Conservation (phyloP, 1,139 yeast species). For the Hemisphaericaspora xylanilytica region DNA sequence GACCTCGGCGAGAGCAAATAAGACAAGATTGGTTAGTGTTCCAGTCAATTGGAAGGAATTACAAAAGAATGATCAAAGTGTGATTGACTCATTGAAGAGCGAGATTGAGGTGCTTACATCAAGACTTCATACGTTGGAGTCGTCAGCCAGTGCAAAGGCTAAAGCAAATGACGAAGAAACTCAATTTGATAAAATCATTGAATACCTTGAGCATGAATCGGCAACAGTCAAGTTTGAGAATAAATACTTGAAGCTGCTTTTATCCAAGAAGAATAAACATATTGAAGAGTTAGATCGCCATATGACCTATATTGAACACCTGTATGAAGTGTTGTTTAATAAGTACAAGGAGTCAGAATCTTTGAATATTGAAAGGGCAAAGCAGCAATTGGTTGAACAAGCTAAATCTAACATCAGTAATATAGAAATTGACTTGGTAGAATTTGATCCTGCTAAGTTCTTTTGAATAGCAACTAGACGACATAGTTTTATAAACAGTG, state of each 20-base stretch:
- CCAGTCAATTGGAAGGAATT: constrained; percentile 35
- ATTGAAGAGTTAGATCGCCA: constrained; percentile 28
- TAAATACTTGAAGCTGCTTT: constrained; percentile 24
- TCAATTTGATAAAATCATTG: constrained; percentile 26
- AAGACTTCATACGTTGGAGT: constrained; percentile 18
- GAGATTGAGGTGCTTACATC: constrained; percentile 33
- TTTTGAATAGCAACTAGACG: constrained; percentile 3
- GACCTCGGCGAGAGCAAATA: constrained; percentile 54
- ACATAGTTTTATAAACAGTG: background rate
- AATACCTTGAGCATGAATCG: constrained; percentile 33
- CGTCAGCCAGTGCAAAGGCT: constrained; percentile 1
- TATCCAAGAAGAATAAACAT: constrained; percentile 21
- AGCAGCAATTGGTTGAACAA: constrained; percentile 6
- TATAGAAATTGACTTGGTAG: constrained; percentile 8
- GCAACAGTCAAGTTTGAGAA: constrained; percentile 34
- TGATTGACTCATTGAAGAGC: constrained; percentile 29
- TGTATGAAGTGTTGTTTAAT: constrained; percentile 14
- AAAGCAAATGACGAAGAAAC: constrained; percentile 1
- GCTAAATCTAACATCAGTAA: background rate
- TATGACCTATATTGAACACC: constrained; percentile 29
- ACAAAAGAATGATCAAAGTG: constrained; percentile 25
- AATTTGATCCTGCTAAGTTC: constrained; percentile 11
- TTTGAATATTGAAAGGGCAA: constrained; percentile 3
- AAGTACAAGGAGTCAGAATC: constrained; percentile 5
- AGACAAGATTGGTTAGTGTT: constrained; percentile 29